phyloP scores from a whole-genome alignment of 1,284 basidiomycete species.

The Sutorius eximius region DNA sequence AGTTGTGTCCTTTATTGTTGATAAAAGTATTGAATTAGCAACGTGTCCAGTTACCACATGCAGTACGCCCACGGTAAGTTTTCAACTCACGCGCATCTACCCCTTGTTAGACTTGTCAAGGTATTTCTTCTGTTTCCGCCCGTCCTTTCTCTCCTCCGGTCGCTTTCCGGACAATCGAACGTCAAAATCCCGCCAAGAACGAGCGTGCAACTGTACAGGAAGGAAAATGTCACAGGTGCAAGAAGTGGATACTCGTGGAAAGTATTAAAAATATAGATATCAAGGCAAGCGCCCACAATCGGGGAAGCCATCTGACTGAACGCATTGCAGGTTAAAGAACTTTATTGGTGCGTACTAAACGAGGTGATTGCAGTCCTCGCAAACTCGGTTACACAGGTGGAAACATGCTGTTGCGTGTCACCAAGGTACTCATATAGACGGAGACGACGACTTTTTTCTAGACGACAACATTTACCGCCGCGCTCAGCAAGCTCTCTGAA shows the following conservation, averaged over 20 bases:
- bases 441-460: constrained; percentile 54
- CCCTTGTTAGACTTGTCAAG: constrained; percentile 33
- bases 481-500: constrained; percentile 15
- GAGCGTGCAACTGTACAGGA: constrained; percentile 61
- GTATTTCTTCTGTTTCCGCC: constrained; percentile 59
- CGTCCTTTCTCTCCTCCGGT: constrained; percentile 75
- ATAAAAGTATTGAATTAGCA: constrained; percentile 3
- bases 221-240: constrained; percentile 75
- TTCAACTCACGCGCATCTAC: neutral
- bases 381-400: constrained; percentile 55
- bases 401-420: constrained; percentile 77
- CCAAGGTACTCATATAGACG: constrained; percentile 51
- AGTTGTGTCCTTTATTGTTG: constrained; percentile 12
- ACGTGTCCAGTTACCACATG: constrained; percentile 65
- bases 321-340: constrained; percentile 60
- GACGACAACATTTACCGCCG: constrained; percentile 38
- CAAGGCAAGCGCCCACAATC: constrained; percentile 48
- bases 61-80: constrained; percentile 71
- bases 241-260: constrained; percentile 68
- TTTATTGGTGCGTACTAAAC: constrained; percentile 58
- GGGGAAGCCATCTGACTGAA: neutral
- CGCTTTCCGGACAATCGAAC: constrained; percentile 52
- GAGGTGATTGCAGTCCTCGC: neutral
- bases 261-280: constrained; percentile 68
- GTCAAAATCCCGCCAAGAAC: constrained; percentile 51